Base-by-base conservation (phyloP, 169 alveolate genomes). In the Plasmodium fragile region DNA sequence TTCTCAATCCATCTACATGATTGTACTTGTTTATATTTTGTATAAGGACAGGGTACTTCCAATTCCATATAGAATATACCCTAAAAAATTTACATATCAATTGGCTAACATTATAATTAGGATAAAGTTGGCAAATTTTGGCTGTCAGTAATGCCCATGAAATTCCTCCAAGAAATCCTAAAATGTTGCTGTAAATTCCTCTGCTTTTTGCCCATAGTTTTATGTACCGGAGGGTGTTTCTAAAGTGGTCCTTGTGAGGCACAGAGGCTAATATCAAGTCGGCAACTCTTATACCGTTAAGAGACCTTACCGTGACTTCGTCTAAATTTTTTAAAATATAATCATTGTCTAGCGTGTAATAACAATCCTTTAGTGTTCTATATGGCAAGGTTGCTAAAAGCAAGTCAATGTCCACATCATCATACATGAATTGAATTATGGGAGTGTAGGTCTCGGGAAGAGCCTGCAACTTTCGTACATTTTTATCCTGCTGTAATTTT, bases 141-240 rank as follows among this genome's bases (percentile, higher is more conserved):
- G 99, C 99, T 22, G 98, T 99, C 49, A 99, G 96, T 52, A 99
- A 98, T n/a, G 99, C 99, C 99, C 99, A 99, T 13, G 99, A 98
- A 39, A 99, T 99, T 4, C 99, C 99, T 7, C 99, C 99, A 28
- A 98, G 96, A 84, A 97, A 99, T 6, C 99, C 99, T 89, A 99
- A 95, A 39, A 99, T 99, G 92, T 99, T 99, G 78, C 99, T 97
- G 96, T 99, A 99, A n/a, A 99, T 96, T n/a, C 99, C 99, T 87
- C 99, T 95, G 83, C 97, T 95, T 94, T 98, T 98, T 77, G 99
- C 99, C 99, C 99, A 99, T 82, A 98, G 97, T 95, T 99, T 99
- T 45, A 99, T 98, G 82, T 98, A 97, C 70, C 99, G 94, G 92
- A 99, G 96, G 8, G 99, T 97, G 49, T 98, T 96, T 92, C 99